Percentiles rank a stretch among this genome's conserved stretches.
Evolutionary conservation across 345 rosid genomes (phyloP).

Genomic region (Hibiscus trionum): DNA sequence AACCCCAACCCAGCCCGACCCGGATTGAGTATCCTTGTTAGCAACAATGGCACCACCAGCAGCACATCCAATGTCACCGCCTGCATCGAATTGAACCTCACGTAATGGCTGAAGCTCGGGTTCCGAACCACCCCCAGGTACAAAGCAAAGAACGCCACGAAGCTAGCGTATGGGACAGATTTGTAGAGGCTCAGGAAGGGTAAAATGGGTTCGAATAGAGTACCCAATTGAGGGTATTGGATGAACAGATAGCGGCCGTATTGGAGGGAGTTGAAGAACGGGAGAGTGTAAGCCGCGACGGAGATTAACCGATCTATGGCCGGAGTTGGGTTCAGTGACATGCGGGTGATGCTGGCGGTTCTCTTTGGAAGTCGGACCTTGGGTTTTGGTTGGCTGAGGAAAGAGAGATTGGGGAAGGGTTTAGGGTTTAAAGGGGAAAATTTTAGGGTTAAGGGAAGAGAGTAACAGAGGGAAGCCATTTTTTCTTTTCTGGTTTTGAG

Average conservation of each 20-base stretch:
- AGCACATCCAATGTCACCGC: slow-evolving; percentile 83
- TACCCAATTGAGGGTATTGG: slow-evolving; percentile 45
- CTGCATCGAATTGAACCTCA: slow-evolving; percentile 85
- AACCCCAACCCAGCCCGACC: slow-evolving; percentile 56
- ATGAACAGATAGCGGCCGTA: slow-evolving; percentile 76
- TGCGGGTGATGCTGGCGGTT: slow-evolving; percentile 18
- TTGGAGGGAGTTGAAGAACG: slow-evolving; percentile 79
- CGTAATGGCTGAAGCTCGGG: slow-evolving; percentile 56
- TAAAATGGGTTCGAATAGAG: slow-evolving; percentile 59
- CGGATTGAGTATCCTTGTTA: slow-evolving; percentile 59
- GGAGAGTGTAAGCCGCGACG: slow-evolving; percentile 69
- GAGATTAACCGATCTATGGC: slow-evolving; percentile 74
- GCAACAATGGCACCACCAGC: slow-evolving; percentile 56
- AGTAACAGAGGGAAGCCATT: slow-evolving; percentile 36
- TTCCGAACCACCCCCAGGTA: slow-evolving; percentile 82
- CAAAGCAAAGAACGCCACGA: slow-evolving; percentile 82
- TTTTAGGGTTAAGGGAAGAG: slow-evolving; percentile 27
- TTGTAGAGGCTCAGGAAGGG: slow-evolving; percentile 64
- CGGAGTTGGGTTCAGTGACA: slow-evolving; percentile 62
- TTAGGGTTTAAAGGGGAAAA: slow-evolving; percentile 8
- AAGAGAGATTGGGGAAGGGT: slow-evolving; percentile 6
- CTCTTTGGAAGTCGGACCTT: slow-evolving; percentile 1
- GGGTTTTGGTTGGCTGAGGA: slow-evolving; percentile 9
- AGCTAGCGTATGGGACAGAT: slow-evolving; percentile 76
- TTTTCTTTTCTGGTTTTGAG: background rate